Percentiles rank a stretch among this genome's conserved stretches.
These are phyloP conservation scores for Ophiorrhiza pumila DNA, from an alignment of 257 asterid genomes.

Conservation along the genomic window DNA sequence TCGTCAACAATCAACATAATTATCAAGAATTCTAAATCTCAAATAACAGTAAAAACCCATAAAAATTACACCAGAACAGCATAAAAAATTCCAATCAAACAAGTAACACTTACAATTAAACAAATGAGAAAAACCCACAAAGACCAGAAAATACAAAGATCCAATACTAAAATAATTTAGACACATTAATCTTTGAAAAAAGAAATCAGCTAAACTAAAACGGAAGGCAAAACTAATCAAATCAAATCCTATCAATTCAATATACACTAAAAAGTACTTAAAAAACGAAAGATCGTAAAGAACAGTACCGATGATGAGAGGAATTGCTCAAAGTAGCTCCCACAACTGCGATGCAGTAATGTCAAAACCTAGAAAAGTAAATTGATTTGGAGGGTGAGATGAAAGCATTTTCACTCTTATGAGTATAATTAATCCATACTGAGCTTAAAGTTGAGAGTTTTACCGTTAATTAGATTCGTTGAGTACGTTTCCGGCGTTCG, in stretches of 20 bases:
- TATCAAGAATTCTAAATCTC: too few relatives aligned
- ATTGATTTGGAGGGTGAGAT: not conserved
- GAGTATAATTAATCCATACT: not conserved
- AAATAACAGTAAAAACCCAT: too few relatives aligned
- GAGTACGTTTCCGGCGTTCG: not conserved
- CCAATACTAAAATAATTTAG: too few relatives aligned
- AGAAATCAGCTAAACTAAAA: too few relatives aligned
- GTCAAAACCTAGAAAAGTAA: not conserved
- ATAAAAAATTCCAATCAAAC: too few relatives aligned
- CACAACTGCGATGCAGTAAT: not conserved
- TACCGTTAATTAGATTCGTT: not conserved
- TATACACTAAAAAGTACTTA: too few relatives aligned
- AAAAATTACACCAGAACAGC: too few relatives aligned
- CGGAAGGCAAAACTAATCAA: too few relatives aligned
- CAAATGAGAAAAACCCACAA: too few relatives aligned
- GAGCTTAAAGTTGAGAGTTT: not conserved
- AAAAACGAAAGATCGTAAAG: not conserved
- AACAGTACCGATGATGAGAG: not conserved
- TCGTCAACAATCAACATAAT: too few relatives aligned
- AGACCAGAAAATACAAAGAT: not conserved
- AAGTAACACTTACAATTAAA: too few relatives aligned
- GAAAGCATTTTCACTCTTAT: not conserved
- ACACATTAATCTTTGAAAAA: not conserved
- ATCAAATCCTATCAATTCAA: not conserved
- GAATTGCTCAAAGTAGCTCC: not conserved